Percentiles rank a stretch among this genome's conserved stretches.
Conservation (phyloP, 139 green algal genomes). For the Pycnococcus provasolii region DNA sequence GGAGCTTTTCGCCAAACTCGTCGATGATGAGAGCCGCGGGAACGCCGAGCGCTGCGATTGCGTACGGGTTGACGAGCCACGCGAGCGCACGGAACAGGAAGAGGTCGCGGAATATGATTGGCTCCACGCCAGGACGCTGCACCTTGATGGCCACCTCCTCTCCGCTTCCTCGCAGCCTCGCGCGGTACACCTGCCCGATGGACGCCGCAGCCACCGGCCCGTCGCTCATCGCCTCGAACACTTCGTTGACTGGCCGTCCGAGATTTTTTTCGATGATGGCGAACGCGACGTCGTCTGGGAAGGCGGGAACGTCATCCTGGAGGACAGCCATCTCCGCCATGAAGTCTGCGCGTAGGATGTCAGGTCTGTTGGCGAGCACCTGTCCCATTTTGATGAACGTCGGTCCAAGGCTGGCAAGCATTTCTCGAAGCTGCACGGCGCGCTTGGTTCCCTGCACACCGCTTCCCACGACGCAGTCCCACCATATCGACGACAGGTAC, state of each 20-base stretch:
- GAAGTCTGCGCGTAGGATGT: slow-evolving; percentile 95
- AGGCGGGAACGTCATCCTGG: slow-evolving; percentile 48
- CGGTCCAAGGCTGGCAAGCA: slow-evolving; percentile 76
- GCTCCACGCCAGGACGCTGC: slow-evolving; percentile 83
- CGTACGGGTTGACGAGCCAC: slow-evolving; percentile 55
- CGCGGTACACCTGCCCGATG: slow-evolving; percentile 39
- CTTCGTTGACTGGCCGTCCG: slow-evolving; percentile 56
- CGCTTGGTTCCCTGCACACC: slow-evolving; percentile 17
- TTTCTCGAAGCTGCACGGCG: slow-evolving; percentile 68
- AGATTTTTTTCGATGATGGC: slow-evolving; percentile 80
- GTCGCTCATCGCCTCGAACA: slow-evolving; percentile 78
- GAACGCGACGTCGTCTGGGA: slow-evolving; percentile 49
- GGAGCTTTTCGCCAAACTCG: slow-evolving; percentile 98
- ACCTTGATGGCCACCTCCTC: slow-evolving; percentile 94
- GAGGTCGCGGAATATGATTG: slow-evolving; percentile 84
- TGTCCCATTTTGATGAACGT: slow-evolving; percentile 97
- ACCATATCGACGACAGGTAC: too few relatives aligned
- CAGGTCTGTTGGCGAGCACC: slow-evolving; percentile 91
- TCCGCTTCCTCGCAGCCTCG: slow-evolving; percentile 64
- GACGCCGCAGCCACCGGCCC: slow-evolving; percentile 65
- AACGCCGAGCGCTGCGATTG: slow-evolving; percentile 69
- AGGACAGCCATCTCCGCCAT: slow-evolving; percentile 83
- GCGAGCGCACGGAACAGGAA: slow-evolving; percentile 83
- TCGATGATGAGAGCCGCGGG: slow-evolving; percentile 95
- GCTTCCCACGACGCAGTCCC: too few relatives aligned